phyloP scores from a whole-genome alignment of 1,284 basidiomycete genomes.

The Trichosporon asahii region DNA sequence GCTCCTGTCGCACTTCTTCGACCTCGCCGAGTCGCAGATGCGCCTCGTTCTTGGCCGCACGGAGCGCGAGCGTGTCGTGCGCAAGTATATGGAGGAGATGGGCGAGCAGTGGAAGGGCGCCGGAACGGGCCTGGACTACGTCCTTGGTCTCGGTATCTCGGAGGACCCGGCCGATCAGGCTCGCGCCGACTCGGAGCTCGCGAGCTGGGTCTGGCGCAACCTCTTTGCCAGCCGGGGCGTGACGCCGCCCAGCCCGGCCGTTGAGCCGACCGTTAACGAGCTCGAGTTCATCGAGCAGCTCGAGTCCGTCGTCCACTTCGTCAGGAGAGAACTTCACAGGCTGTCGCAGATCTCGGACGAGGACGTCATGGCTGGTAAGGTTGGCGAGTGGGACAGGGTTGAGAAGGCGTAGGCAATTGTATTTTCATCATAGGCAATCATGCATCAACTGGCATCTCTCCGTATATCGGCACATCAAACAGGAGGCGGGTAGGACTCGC shows the following conservation, averaged over 20 bases:
- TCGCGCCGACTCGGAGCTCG: constrained; percentile 68
- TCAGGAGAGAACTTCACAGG: constrained; percentile 70
- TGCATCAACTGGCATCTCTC: constrained; percentile 9
- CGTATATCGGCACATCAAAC: background rate
- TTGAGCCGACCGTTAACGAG: constrained; percentile 50
- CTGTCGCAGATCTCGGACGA: constrained; percentile 70
- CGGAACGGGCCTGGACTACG: constrained; percentile 76
- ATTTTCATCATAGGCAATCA: background rate
- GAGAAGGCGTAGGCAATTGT: constrained; percentile 16
- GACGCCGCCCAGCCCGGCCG: constrained; percentile 27
- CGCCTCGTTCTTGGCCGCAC: constrained; percentile 67
- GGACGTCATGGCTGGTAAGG: constrained; percentile 58
- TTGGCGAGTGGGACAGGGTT: constrained; percentile 45
- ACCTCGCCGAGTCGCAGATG: constrained; percentile 88
- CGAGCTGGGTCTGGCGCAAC: constrained; percentile 87
- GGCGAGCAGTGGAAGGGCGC: constrained; percentile 89
- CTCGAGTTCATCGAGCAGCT: constrained; percentile 73
- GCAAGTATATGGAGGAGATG: constrained; percentile 82
- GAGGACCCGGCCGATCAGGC: constrained; percentile 25
- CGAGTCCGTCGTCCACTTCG: constrained; percentile 69
- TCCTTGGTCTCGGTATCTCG: constrained; percentile 34
- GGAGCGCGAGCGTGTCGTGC: constrained; percentile 75
- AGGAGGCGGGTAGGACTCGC: no score
- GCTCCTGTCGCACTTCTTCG: constrained; percentile 91
- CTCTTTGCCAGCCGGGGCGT: constrained; percentile 57